Percentiles rank a stretch among this genome's conserved stretches.
These are phyloP conservation scores for Chaetomium globosum DNA, from an alignment of 2,329 filamentous ascomycete genomes.

Conservation along the genomic window DNA sequence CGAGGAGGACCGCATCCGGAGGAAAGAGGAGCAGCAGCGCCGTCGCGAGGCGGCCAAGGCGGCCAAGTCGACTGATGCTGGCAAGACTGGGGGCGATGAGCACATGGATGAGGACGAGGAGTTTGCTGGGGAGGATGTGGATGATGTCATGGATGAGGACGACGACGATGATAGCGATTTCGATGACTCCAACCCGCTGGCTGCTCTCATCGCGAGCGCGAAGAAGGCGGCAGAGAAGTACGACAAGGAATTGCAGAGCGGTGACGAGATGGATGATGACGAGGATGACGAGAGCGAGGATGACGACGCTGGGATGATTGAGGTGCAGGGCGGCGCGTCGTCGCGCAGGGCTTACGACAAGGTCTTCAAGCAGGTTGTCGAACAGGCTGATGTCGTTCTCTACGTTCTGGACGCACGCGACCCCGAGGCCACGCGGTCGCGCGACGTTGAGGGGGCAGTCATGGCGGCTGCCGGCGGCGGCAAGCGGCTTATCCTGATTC, in stretches of 20 bases:
- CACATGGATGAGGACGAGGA: conserved; percentile 58
- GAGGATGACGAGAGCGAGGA: conserved; percentile 60
- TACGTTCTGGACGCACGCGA: conserved; percentile 93
- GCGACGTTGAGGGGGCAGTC: conserved; percentile 85
- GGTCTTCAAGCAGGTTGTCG: conserved; percentile 90
- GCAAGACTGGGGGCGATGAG: conserved; percentile 52
- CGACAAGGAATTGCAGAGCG: conserved; percentile 64
- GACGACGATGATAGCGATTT: conserved; percentile 58
- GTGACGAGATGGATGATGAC: conserved; percentile 60
- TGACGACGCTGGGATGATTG: conserved; percentile 51
- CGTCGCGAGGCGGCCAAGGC: conserved; percentile 73
- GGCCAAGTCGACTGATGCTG: conserved; percentile 58
- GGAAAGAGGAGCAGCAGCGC: conserved; percentile 75
- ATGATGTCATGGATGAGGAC: conserved; percentile 53
- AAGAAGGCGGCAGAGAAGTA: conserved; percentile 76
- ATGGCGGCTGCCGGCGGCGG: conserved; percentile 83
- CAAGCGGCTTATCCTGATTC: conserved; percentile 85
- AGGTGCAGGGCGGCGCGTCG: conserved; percentile 57
- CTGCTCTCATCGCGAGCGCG: conserved; percentile 84
- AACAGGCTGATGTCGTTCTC: conserved; percentile 84
- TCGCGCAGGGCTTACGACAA: conserved; percentile 92
- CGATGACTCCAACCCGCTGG: conserved; percentile 82
- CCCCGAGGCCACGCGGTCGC: conserved; percentile 85
- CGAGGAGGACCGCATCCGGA: conserved; percentile 80
- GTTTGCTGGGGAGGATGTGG: conserved; percentile 57